Base-by-base conservation (phyloP, 1,284 basidiomycete genomes). In the Cryptococcus amylolentus region DNA sequence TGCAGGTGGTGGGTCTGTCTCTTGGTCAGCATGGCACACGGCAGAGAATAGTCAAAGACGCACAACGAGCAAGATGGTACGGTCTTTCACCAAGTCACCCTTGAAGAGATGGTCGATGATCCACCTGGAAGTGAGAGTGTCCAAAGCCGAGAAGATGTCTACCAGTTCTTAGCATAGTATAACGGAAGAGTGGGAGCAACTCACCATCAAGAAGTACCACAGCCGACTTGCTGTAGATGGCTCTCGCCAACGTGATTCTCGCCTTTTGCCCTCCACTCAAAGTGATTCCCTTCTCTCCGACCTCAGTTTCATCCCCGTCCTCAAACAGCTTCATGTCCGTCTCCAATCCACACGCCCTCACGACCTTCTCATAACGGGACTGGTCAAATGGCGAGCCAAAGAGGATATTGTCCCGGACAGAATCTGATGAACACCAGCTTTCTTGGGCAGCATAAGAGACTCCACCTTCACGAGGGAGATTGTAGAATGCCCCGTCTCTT, bases 371-470 rank as follows among this genome's bases (percentile, higher is more conserved):
- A 68, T 84, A 85, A 12, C 83, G 75, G 4, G 76, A 76, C 51
- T 80, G 80, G 52, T 84, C 80, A 60, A 76, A 84, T 1, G 79
- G 70, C 1, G 78, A 70, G 10, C 82, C 81, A 63, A 84, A 84
- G 7, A 84, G 55, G 51, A 85, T 84, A 66, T 85, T 85, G 10
- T 82, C 80, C 76, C 77, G 81, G 60, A 83, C 79, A 4, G 80
- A 80, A 37, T 80, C 68, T 4, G 72, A 70, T 62, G 75, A 59
- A 46, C 71, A 84, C 87, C 88, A 90, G 1, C 86, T 84, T 65
- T 88, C 86, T 69, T 90, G 88, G 1, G 86, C 84, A 5, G 86
- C 86, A 72, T 87, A 89, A 0, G 85, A 84, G 5, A 89, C 82
- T 6, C 87, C 87, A 10, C 82, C 81, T 2, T 77, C 73, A 8